These are phyloP conservation scores for Pythium phragmitis DNA, from an alignment of 352 stramenopile genomes.

Conservation along the genomic window DNA sequence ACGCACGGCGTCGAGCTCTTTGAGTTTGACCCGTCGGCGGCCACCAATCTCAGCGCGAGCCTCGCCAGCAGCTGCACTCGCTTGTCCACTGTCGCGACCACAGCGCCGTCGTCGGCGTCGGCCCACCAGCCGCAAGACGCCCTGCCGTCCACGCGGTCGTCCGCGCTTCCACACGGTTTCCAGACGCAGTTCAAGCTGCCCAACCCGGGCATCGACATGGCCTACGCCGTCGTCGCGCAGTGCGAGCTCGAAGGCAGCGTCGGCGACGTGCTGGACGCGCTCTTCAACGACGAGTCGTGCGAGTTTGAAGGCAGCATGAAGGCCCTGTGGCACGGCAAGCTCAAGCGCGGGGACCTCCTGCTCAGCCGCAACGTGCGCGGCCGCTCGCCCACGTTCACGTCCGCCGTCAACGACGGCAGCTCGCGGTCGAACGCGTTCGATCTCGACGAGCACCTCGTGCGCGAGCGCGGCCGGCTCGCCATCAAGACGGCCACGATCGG, in stretches of 20 bases:
- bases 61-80: neutral
- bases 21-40: constrained; percentile 44
- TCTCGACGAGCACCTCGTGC: constrained; percentile 5
- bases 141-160: neutral
- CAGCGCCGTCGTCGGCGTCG: neutral
- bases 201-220: constrained; percentile 37
- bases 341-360: constrained; percentile 54
- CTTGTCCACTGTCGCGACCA: constrained; percentile 2
- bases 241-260: constrained; percentile 55
- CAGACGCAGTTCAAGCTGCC: constrained; percentile 41
- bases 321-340: constrained; percentile 54
- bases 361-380: constrained; percentile 25
- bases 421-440: constrained; percentile 23
- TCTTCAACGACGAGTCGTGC: constrained; percentile 58
- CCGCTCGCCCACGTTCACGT: neutral
- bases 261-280: constrained; percentile 52
- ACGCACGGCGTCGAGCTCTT: constrained; percentile 43
- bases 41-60: neutral
- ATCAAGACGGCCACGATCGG: constrained; percentile 53
- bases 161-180: constrained; percentile 19
- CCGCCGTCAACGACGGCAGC: neutral
- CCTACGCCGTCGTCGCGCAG: constrained; percentile 54
- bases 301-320: constrained; percentile 59
- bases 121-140: neutral
- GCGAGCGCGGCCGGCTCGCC: constrained; percentile 26